Conservation (phyloP, 495 filamentous ascomycete genomes). For the Podospora pseudocomata region DNA sequence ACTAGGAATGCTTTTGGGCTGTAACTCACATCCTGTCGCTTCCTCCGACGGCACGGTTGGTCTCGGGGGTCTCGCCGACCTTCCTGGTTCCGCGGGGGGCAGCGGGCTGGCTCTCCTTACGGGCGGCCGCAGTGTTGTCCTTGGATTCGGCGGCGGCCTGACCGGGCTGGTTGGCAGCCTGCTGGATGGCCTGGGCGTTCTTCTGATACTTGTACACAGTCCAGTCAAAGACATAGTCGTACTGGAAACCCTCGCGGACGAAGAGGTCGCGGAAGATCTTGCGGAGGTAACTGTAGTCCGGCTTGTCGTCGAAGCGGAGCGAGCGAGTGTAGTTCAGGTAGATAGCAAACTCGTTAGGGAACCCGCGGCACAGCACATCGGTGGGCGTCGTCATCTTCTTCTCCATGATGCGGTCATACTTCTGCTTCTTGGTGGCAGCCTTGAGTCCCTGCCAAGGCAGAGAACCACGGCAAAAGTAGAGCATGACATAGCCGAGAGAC, state of each 20-base stretch:
- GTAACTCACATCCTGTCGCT: constrained; percentile 99
- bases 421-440: constrained; percentile 99
- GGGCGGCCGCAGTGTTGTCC: constrained; percentile 50
- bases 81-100: constrained; percentile 76
- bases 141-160: constrained; percentile 54
- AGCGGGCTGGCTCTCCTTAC: constrained; percentile 56
- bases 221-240: constrained; percentile 99
- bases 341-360: constrained; percentile 99
- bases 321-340: constrained; percentile 99
- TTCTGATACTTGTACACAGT: constrained; percentile 99
- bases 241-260: constrained; percentile 98
- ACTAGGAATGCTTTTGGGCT: constrained; percentile 77
- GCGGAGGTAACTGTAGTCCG: constrained; percentile 98
- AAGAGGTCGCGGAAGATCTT: constrained; percentile 99
- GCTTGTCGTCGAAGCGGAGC: constrained; percentile 99
- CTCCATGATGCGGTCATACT: constrained; percentile 99
- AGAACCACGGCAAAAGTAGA: constrained; percentile 99
- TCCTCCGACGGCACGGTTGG: constrained; percentile 82
- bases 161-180: constrained; percentile 46
- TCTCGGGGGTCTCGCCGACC: constrained; percentile 73
- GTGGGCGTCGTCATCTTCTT: constrained; percentile 99
- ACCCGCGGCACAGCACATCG: constrained; percentile 97
- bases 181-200: constrained; percentile 67
- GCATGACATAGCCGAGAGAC: constrained; percentile 98
- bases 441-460: constrained; percentile 99